Conservation (phyloP, 2,329 filamentous ascomycete genomes). For the Pseudogymnoascus sp. region DNA sequence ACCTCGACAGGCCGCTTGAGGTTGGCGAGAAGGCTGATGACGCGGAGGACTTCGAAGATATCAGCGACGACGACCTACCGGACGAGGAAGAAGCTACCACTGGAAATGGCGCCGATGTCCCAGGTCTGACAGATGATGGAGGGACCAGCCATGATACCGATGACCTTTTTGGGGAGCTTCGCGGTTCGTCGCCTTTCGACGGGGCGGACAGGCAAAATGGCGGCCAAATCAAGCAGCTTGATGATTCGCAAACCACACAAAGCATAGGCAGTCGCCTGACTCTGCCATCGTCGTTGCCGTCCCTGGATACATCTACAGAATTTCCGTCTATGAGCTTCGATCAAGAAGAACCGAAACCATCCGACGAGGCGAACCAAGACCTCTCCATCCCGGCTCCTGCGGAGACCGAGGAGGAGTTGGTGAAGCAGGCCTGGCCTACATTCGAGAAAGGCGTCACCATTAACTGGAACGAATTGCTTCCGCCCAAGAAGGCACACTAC, state of each 20-base stretch:
- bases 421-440: slow-evolving; percentile 72
- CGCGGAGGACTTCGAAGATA: slow-evolving; percentile 84
- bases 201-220: slow-evolving; percentile 19
- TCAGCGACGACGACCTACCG: slow-evolving; percentile 83
- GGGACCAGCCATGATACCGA: slow-evolving; percentile 52
- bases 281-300: slow-evolving; percentile 19
- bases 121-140: slow-evolving; percentile 45
- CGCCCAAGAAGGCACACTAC: slow-evolving; percentile 70
- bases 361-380: slow-evolving; percentile 45
- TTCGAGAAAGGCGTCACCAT: slow-evolving; percentile 71
- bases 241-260: slow-evolving; percentile 16
- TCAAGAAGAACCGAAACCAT: slow-evolving; percentile 29
- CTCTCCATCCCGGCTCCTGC: slow-evolving; percentile 60
- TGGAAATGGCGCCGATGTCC: slow-evolving; percentile 20
- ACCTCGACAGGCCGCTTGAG: slow-evolving; percentile 45
- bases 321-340: slow-evolving; percentile 41
- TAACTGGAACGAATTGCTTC: slow-evolving; percentile 75
- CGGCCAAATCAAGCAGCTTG: slow-evolving; percentile 26
- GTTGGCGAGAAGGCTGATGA: slow-evolving; percentile 80
- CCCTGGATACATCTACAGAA: slow-evolving; percentile 14
- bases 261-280: slow-evolving; percentile 17
- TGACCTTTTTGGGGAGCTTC: slow-evolving; percentile 61
- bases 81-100: slow-evolving; percentile 57
- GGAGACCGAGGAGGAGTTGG: slow-evolving; percentile 65
- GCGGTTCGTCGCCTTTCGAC: slow-evolving; percentile 26